Percentiles rank a stretch among this genome's conserved stretches.
These are phyloP conservation scores for Viola odorata DNA, from an alignment of 345 rosid species.

Conservation along the genomic window DNA sequence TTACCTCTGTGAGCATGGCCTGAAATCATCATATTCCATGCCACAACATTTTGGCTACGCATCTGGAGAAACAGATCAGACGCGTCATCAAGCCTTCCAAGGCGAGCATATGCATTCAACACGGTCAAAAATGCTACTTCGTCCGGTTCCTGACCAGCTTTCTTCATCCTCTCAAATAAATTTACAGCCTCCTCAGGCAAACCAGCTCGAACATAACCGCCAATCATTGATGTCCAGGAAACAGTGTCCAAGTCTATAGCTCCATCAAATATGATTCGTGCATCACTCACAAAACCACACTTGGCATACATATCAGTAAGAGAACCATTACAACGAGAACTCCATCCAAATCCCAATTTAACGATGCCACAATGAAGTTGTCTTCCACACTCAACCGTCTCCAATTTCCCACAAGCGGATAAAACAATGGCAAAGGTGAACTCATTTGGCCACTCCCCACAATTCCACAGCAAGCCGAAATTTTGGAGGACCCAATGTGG, in stretches of 20 bases:
- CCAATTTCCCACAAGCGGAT: slow-evolving; percentile 60
- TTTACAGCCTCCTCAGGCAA: slow-evolving; percentile 59
- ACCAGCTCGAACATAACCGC: slow-evolving; percentile 67
- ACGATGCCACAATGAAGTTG: slow-evolving; percentile 52
- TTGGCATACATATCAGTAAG: slow-evolving; percentile 82
- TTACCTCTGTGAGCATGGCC: slow-evolving; percentile 77
- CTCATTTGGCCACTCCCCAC: slow-evolving; percentile 54
- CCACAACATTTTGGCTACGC: slow-evolving; percentile 65
- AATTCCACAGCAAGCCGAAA: slow-evolving; percentile 34
- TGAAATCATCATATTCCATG: slow-evolving; percentile 94
- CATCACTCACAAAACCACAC: slow-evolving; percentile 47
- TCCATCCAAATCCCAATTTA: slow-evolving; percentile 52
- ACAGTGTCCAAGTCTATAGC: slow-evolving; percentile 53
- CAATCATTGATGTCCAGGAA: slow-evolving; percentile 82
- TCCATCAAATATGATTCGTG: slow-evolving; percentile 56
- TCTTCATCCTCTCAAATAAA: slow-evolving; percentile 53
- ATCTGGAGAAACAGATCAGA: slow-evolving; percentile 47
- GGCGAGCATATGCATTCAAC: slow-evolving; percentile 47
- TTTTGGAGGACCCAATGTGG: slow-evolving; percentile 33
- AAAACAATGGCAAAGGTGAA: slow-evolving; percentile 66
- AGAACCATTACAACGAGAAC: slow-evolving; percentile 63
- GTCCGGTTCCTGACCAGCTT: slow-evolving; percentile 55
- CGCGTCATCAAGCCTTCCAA: slow-evolving; percentile 73
- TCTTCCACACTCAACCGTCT: slow-evolving; percentile 45
- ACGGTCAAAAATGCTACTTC: slow-evolving; percentile 62